Evolutionary conservation across 2,329 filamentous ascomycete species (phyloP).

Genomic region (Penicillium sp.): DNA sequence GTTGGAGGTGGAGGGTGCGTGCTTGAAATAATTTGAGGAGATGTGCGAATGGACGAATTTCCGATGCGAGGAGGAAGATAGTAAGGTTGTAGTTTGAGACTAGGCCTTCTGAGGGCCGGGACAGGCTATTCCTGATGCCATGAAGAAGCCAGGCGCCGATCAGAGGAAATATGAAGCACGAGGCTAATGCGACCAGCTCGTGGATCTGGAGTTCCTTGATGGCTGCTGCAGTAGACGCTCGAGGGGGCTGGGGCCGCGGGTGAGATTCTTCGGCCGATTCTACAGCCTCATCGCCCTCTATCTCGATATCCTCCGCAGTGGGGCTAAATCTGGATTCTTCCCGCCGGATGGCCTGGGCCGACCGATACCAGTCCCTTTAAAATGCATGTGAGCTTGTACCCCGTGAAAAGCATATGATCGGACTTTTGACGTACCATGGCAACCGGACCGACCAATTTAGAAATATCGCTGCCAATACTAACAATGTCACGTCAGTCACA

Average conservation of each 20-base stretch:
- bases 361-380: constrained; percentile 69
- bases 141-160: constrained; percentile 84
- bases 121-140: constrained; percentile 75
- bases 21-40: constrained; percentile 76
- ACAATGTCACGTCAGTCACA: constrained; percentile 79
- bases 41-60: constrained; percentile 80
- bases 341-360: constrained; percentile 64
- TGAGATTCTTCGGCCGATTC: constrained; percentile 8
- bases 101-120: constrained; percentile 77
- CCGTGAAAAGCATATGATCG: constrained; percentile 1
- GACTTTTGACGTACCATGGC: constrained; percentile 66
- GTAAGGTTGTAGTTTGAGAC: constrained; percentile 92
- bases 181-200: constrained; percentile 71
- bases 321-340: constrained; percentile 32
- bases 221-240: constrained; percentile 37
- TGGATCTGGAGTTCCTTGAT: constrained; percentile 67
- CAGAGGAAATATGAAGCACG: constrained; percentile 77
- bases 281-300: constrained; percentile 22
- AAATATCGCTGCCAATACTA: constrained; percentile 79
- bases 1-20: constrained; percentile 78
- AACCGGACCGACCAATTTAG: constrained; percentile 89
- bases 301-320: constrained; percentile 15
- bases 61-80: constrained; percentile 84
- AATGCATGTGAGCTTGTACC: neutral
- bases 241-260: constrained; percentile 3